Base-by-base conservation (phyloP, 495 filamentous ascomycete species). In the Haplographium delicatum region DNA sequence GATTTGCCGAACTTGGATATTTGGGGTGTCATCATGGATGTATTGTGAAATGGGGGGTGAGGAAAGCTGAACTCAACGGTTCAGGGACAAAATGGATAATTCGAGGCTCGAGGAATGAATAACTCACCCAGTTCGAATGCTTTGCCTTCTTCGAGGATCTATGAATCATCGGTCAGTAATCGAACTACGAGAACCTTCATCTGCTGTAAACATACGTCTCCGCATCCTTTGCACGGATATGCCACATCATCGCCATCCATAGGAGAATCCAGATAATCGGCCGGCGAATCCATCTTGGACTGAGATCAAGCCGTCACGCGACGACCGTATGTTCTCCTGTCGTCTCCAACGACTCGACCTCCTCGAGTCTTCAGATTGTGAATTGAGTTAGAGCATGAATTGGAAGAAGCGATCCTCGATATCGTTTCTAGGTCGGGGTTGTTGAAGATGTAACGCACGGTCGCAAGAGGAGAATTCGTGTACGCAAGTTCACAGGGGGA, bases 81-180 rank as follows among this genome's bases (percentile, higher is more conserved):
- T n/a, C n/a, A n/a, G n/a, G 24, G n/a, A 43, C 1, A 19, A 26
- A 31, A 31, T 16, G 16, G 44, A 27, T 4, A 18, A 27, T 9
- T 16, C 11, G 15, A 44, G 22, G n/a, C 19, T 27, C 16, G 8
- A 16, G 41, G 28, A 18, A 54, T 20, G 33, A 39, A 38, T 22
- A 53, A 79, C 86, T 60, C 82, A 97, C 91, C 89, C 43, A 98
- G 76, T 71, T 98, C 93, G 61, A 98, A 98, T 37, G 93, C 93
- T 69, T 98, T 97, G 22, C 93, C 93, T 73, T 98, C 93, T 69
- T 98, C 93, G 4, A 98, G 74, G 50, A 97, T 94, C 91, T 94
- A 47, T 33, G 54, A 50, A 33, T 41, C 49, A 53, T n/a, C 57
- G 19, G 48, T 62, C 54, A 56, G 61, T 37, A 47, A 60, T 54